phyloP scores from a whole-genome alignment of 805 yeast genomes.

The Scheffersomyces spartinae region DNA sequence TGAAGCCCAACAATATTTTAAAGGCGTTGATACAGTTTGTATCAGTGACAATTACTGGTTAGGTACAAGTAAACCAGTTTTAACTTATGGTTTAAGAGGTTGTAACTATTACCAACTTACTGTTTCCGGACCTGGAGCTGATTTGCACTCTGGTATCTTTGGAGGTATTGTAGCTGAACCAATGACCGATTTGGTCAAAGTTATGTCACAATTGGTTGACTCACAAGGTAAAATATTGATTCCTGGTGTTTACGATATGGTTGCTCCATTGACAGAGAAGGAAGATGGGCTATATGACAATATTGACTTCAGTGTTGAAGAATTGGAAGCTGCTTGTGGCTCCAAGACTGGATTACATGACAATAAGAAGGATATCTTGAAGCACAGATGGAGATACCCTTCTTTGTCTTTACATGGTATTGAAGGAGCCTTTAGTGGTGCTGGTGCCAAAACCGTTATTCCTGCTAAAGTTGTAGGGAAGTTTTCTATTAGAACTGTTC shows the following conservation, averaged over 20 bases:
- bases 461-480: conserved; percentile 93
- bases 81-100: conserved; percentile 96
- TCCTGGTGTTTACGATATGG: conserved; percentile 88
- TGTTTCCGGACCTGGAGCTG: conserved; percentile 89
- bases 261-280: conserved; percentile 78
- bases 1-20: conserved; percentile 75
- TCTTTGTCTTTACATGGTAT: conserved; percentile 92
- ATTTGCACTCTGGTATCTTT: conserved; percentile 92
- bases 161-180: conserved; percentile 98
- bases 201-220: conserved; percentile 70
- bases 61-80: conserved; percentile 92
- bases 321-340: conserved; percentile 82
- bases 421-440: conserved; percentile 91
- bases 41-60: conserved; percentile 98
- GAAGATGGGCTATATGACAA: conserved; percentile 74
- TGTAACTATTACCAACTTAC: conserved; percentile 82
- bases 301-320: conserved; percentile 77
- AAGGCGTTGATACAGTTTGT: conserved; percentile 86
- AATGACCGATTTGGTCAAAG: conserved; percentile 79
- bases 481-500: conserved; percentile 95
- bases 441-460: conserved; percentile 97
- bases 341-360: conserved; percentile 72
- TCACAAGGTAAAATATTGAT: conserved; percentile 72
- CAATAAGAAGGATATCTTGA: conserved; percentile 73
- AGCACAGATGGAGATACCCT: conserved; percentile 99